Evolutionary conservation across 108 stramenopile genomes (phyloP).

Genomic region (Cyclostephanos invisitatus): DNA sequence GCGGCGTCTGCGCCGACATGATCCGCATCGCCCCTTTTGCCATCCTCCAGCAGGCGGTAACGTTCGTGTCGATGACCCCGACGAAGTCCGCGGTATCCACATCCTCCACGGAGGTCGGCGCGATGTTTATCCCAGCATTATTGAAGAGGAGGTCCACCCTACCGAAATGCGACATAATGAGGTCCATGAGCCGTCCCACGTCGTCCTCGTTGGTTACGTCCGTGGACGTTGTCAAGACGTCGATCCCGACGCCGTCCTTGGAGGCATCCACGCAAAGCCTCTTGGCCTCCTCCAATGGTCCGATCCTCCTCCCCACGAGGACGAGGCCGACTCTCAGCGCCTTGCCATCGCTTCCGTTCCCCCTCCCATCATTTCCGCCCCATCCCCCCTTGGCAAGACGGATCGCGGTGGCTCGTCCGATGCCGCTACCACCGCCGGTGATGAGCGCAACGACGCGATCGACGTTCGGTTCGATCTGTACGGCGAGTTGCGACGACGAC

Average conservation of each 20-base stretch:
- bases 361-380: slow-evolving; percentile 41
- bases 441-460: slow-evolving; percentile 58
- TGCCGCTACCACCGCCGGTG: slow-evolving; percentile 73
- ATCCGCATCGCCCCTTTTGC: slow-evolving; percentile 65
- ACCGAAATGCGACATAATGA: slow-evolving; percentile 25
- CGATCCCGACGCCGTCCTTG: slow-evolving; percentile 22
- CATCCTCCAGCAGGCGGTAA: slow-evolving; percentile 72
- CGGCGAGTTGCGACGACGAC: no score
- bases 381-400: slow-evolving; percentile 52
- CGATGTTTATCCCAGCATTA: slow-evolving; percentile 74
- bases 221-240: slow-evolving; percentile 34
- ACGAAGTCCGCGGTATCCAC: slow-evolving; percentile 51
- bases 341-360: slow-evolving; percentile 19
- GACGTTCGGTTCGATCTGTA: not conserved
- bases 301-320: slow-evolving; percentile 58
- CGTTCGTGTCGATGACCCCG: slow-evolving; percentile 66
- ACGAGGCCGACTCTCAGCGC: slow-evolving; percentile 43
- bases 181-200: slow-evolving; percentile 53
- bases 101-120: slow-evolving; percentile 53
- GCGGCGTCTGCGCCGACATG: slow-evolving; percentile 51
- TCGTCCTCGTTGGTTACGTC: slow-evolving; percentile 65
- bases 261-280: slow-evolving; percentile 16
- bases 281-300: slow-evolving; percentile 54
- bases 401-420: slow-evolving; percentile 73
- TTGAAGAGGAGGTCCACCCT: slow-evolving; percentile 73